Evolutionary conservation across 345 rosid species (phyloP).

Genomic region (Raphanus sativus): DNA sequence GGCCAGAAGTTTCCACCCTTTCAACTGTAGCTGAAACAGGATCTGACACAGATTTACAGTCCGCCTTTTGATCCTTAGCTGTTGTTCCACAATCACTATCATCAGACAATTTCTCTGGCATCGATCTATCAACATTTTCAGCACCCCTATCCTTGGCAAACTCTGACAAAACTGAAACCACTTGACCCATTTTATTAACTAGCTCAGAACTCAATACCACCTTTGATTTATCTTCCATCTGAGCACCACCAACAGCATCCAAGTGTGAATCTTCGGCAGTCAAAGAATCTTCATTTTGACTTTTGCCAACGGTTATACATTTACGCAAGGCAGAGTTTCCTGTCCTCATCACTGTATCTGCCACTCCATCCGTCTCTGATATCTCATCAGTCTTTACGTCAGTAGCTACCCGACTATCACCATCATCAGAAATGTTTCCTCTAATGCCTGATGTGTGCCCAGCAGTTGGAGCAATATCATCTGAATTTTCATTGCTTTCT

Average conservation of each 20-base stretch:
- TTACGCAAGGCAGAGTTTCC: conserved; percentile 26
- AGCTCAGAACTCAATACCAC: conserved; percentile 25
- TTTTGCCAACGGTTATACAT: conserved; percentile 34
- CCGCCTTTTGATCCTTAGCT: conserved; percentile 6
- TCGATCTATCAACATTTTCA: conserved; percentile 4
- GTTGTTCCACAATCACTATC: conserved; percentile 15
- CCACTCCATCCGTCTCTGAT: conserved; percentile 34
- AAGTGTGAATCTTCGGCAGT: conserved; percentile 22
- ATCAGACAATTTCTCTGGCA: conserved; percentile 31
- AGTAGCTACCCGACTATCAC: conserved; percentile 33
- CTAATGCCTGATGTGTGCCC: conserved; percentile 15
- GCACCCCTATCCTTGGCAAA: conserved; percentile 8
- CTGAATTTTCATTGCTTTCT: conserved; percentile 48
- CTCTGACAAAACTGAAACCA: conserved; percentile 16
- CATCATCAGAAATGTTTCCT: conserved; percentile 36
- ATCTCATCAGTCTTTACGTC: conserved; percentile 34
- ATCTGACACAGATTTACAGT: conserved; percentile 11
- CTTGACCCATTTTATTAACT: conserved; percentile 34
- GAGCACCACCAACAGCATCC: conserved; percentile 34
- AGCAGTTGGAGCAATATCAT: conserved; percentile 30
- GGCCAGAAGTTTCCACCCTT: conserved; percentile 26
- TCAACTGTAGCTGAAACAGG: conserved; percentile 8
- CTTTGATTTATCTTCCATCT: conserved; percentile 38
- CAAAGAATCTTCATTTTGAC: conserved; percentile 33
- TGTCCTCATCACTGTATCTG: conserved; percentile 38